Conservation (phyloP, 1,284 basidiomycete species). For the Nidula niveotomentosa region DNA sequence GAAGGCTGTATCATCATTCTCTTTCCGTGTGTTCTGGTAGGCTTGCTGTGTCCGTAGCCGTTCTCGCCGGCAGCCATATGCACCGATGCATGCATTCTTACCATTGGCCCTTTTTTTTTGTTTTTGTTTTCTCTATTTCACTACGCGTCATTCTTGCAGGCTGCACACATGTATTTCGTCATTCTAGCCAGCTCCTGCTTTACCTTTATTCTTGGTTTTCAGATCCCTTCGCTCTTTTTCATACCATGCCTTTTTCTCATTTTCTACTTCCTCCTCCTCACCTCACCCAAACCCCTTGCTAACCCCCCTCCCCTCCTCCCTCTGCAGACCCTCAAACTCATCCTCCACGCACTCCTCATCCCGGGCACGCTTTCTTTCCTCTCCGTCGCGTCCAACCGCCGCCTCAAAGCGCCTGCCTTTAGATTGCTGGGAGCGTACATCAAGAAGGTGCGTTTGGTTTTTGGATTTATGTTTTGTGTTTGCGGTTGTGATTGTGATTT, state of each 20-base stretch:
- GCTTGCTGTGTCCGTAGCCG: too few relatives aligned
- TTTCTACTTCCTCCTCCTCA: neutral
- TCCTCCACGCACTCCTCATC: slow-evolving; percentile 89
- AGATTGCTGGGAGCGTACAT: slow-evolving; percentile 81
- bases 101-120: too few relatives aligned
- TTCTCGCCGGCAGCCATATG: too few relatives aligned
- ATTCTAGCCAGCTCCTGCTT: too few relatives aligned
- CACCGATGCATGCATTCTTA: too few relatives aligned
- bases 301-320: slow-evolving; percentile 11
- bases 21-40: too few relatives aligned
- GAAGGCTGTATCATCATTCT: too few relatives aligned
- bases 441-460: slow-evolving; percentile 49
- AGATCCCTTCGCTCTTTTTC: neutral
- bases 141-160: too few relatives aligned
- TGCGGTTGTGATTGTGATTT: neutral
- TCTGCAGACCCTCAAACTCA: slow-evolving; percentile 77
- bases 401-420: slow-evolving; percentile 80
- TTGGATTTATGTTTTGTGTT: neutral
- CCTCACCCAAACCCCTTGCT: neutral
- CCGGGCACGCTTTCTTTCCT: slow-evolving; percentile 82
- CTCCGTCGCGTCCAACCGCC: slow-evolving; percentile 85
- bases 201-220: too few relatives aligned
- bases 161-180: too few relatives aligned
- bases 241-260: neutral
- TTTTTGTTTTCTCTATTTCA: too few relatives aligned